Base-by-base conservation (phyloP, 352 stramenopile genomes). In the Vaucheria bursata region DNA sequence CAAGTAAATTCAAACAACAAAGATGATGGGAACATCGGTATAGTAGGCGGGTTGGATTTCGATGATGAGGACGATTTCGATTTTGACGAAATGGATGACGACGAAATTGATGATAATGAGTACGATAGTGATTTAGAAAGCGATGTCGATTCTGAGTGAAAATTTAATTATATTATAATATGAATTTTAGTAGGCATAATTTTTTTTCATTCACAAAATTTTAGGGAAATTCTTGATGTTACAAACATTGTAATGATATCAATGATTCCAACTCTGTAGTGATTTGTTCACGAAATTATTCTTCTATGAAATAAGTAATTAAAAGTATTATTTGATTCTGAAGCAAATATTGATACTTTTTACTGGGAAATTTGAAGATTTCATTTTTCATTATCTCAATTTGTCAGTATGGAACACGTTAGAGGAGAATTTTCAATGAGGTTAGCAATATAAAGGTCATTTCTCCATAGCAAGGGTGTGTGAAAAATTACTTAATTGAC, bases 301-400 rank as follows among this genome's bases (percentile, higher is more conserved):
- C 18, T 69, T 36, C 50, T 12, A 52, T 5, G 12, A 12, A 52
- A 52, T 69, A 33, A 33, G 29, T 18, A 34, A 6, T 34, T 25
- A 81, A 95, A 89, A 77, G 97, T 93, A 0, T 98, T 98, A 83
- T 99, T 99, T 84, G 95, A 99, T 86, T 98, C 91, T 76, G 92
- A 99, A 38, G 98, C 95, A 85, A 94, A 99, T 1, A 82, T 99
- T 70, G 96, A 95, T 31, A 99, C 99, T 86, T 98, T 93, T 86
- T 91, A 98, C n/a, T 99, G 98, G 87, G 95, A 95, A 35, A 87
- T 99, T 65, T 95, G 95, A 71, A 88, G 98, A 18, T 92, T 94
- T 5, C 95, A 94, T 38, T 81, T 98, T 34, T 76, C 96, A 8
- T 95, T 95, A 80, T 88, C 95, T 74, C 71, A 97, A 66, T 83